Evolutionary conservation across 371 early-diverging fungal genomes (phyloP), one percentile per base, ranked within the genome.

Genomic region (Choanephora cucurbitarum): DNA sequence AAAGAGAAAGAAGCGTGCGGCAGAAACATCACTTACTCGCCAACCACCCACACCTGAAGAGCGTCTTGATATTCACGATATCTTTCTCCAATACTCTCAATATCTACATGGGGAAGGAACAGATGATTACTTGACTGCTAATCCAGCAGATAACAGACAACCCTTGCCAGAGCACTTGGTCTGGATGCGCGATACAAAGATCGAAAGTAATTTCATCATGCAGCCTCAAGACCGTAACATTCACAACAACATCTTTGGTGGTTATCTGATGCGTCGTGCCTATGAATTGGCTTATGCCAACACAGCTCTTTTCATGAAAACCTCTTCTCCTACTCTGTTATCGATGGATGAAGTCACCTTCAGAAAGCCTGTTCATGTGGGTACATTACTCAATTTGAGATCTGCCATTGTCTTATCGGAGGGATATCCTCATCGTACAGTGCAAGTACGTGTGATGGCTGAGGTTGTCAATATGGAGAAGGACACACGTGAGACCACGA

Each of bases 191-290:
- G 89, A 93, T 56, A 93, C 96, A 7, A 72, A 64, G 5, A 76
- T 91, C 61, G 81, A 90, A 44, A 85, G 89, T 18, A 81, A 90
- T 32, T 77, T 78, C 44, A 60, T 92, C 31, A 85, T 88, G 88
- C 81, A 84, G 52, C 92, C 92, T 21, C 92, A 92, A 54, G 90
- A 94, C 47, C 87, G 96, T 41, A 97, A 97, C 59, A 86, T 97
- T 33, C 94, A 97, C 66, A 85, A 90, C 61, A 91, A 88, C 67
- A 91, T 97, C 41, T 97, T 97, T 84, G 97, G 97, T 56, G 91
- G 90, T 23, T 88, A 86, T 49, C 52, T 64, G 37, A 88, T 90
- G 90, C 84, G 86, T 33, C 75, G 88, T 44, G 92, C 91, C 2
- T 90, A 83, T 58, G 91, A 92, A 60, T 78, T 97, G 0, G 93